Base-by-base conservation (phyloP, 805 yeast genomes). In the Cyberlindnera euphorbiiphila region DNA sequence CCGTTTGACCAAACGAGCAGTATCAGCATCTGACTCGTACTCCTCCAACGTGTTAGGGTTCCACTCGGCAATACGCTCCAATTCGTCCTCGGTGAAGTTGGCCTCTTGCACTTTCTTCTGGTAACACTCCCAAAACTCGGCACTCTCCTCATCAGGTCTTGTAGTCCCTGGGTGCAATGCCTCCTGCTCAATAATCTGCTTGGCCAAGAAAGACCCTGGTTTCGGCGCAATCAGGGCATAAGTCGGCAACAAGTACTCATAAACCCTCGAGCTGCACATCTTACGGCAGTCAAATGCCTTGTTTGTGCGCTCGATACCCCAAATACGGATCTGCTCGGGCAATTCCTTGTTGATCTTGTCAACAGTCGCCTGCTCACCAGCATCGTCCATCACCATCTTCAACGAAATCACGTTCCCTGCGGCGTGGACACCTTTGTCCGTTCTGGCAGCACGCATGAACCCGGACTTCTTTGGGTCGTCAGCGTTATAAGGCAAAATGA, bases 391-490 rank as follows among this genome's bases (percentile, higher is more conserved):
- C 36, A 86, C 71, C 69, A 89, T 64, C 58, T 89, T 89, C 50
- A 84, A 67, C 12, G 94, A 82, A 29, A 91, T 74, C 16, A 88
- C 87, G 59, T 89, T 89, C 20, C 97, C 97, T 2, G 96, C 96
- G 10, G 98, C 97, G 62, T 89, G 98, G 17, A 89, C 98, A 43
- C 97, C 98, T 61, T 91, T 91, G 61, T 89, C 98, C 4, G 91
- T 83, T 64, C 91, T 71, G 5, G 91, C 91, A 36, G 89, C 86
- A 60, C 93, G 71, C 85, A 80, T 81, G 56, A 91, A 85, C 0
- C 93, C 88, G 37, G 79, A 76, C 57, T 89, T 89, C 57, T 86
- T 88, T 53, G 89, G 76, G 57, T 91, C 97, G 41, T 79, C 82
- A 6, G 95, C 77, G 60, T 89, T 89, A 52, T 85, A 93, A 42